Base-by-base conservation (phyloP, 1,284 basidiomycete species). In the Veloboletus limbatus region DNA sequence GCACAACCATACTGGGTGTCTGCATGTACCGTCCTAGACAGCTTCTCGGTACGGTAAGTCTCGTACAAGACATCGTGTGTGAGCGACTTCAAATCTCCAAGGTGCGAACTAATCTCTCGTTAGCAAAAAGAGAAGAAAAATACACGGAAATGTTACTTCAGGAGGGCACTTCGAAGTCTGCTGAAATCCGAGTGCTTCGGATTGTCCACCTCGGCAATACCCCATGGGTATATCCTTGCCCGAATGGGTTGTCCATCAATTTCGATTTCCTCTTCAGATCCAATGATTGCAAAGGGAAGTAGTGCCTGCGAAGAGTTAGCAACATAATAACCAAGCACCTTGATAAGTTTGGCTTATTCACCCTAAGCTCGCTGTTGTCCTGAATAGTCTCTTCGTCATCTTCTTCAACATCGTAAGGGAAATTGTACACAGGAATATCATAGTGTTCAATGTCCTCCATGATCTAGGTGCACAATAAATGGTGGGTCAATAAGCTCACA, bases 391-490 rank as follows among this genome's bases (percentile, higher is more conserved):
- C 97, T 65, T 98, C 95, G 66, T 99, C 97, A 62, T 99, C 92
- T 72, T 99, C 97, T 69, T 99, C 97, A 18, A 94, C 87, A 59
- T 99, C 97, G 69, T 97, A 99, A 0, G 97, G 97, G 81, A 99
- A 99, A 76, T 99, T 99, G 79, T 99, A 99, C 36, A 99, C 89
- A 6, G 97, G 96, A 58, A 99, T 99, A 56, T 89, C 87, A 66
- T 99, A 98, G 75, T 98, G 82, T 65, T 98, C 96, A 57, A 99
- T 98, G 67, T 99, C 96, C 72, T 99, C 95, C 94, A 98, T 98
- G 64, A 99, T 86, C 91, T 95, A 57, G 20, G 27, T 18, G 34
- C 16, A 35, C 0, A 1, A 21, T 65, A 9, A 61, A 49, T 26
- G 2, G 37, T 28, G 20, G 1, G 6, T 17, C n/a, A 34, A 33